These are phyloP conservation scores for Brassica napus DNA, from an alignment of 345 rosid species.

Conservation along the genomic window DNA sequence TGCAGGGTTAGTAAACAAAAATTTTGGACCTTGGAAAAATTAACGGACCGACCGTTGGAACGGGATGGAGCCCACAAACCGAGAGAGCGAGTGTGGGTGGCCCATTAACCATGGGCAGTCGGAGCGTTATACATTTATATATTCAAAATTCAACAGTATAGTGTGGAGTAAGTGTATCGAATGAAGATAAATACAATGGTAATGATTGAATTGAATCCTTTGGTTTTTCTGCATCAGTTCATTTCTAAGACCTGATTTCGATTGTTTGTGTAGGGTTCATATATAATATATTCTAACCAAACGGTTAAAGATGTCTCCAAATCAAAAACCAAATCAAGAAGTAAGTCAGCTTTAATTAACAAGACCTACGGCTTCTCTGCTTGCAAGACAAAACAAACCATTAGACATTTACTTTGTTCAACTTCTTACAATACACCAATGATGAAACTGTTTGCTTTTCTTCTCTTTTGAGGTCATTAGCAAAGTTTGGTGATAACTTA, in stretches of 20 bases:
- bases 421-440: slow-evolving; percentile 33
- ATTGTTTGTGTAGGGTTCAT: slow-evolving; percentile 31
- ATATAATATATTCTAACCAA: slow-evolving; percentile 27
- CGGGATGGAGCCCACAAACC: no score
- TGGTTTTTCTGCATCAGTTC: background rate
- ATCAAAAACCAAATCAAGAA: no score
- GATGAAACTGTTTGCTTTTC: background rate
- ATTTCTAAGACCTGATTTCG: background rate
- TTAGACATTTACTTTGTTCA: slow-evolving; percentile 42
- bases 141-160: no score
- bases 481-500: slow-evolving; percentile 43
- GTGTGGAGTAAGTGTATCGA: no score
- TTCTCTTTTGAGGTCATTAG: slow-evolving; percentile 21
- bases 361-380: slow-evolving; percentile 85
- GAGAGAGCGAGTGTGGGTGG: no score
- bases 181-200: slow-evolving; percentile 22
- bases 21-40: no score
- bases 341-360: slow-evolving; percentile 54
- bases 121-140: no score
- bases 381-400: slow-evolving; percentile 67
- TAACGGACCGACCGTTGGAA: no score
- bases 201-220: background rate
- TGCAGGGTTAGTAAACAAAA: no score
- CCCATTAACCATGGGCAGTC: no score
- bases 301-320: slow-evolving; percentile 30